Evolutionary conservation across 257 asterid genomes (phyloP), one percentile per base, ranked within the genome.

Genomic region (Gynochthodes officinalis): DNA sequence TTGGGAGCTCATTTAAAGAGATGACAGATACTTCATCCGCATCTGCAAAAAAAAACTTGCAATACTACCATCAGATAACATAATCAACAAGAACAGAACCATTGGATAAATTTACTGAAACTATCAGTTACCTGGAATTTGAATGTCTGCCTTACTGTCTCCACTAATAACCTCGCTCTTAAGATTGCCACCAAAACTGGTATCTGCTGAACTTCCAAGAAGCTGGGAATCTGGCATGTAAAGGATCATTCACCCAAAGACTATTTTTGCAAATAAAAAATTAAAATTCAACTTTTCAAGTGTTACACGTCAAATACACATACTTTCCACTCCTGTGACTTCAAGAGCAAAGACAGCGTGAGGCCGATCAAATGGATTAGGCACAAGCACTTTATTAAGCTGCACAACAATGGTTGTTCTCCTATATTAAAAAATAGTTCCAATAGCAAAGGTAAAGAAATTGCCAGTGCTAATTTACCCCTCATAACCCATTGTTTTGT

Each of bases 311-410:
- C 33, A 18, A 35, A 50, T 32, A 49, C 74, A 66, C 82, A 32
- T 70, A 89, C 99, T 98, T 86, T 88, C 90, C 44, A 76, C 80
- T 77, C 98, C 97, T 8, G 90, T 59, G 74, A 92, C 91, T 84
- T 92, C 98, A 40, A 92, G 87, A 77, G 89, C 77, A 73, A 95
- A 78, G 67, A 89, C 79, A 81, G 97, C 87, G 78, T 74, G 88
- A 43, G 99, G 99, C 82, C 90, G 85, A 84, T 92, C 84, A 71
- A 95, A 95, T 25, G 98, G 99, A 79, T 90, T 95, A 65, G 98
- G 99, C 82, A 59, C 43, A 21, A 95, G 93, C 73, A 95, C 95
- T 83, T 92, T 89, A 62, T 92, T 90, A 73, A 95, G 85, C 99
- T 95, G 87, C 79, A 88, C 79, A 28, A 52, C 55, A 80, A 58